phyloP scores from a whole-genome alignment of 2,329 filamentous ascomycete species.

The Exophiala mesophila region DNA sequence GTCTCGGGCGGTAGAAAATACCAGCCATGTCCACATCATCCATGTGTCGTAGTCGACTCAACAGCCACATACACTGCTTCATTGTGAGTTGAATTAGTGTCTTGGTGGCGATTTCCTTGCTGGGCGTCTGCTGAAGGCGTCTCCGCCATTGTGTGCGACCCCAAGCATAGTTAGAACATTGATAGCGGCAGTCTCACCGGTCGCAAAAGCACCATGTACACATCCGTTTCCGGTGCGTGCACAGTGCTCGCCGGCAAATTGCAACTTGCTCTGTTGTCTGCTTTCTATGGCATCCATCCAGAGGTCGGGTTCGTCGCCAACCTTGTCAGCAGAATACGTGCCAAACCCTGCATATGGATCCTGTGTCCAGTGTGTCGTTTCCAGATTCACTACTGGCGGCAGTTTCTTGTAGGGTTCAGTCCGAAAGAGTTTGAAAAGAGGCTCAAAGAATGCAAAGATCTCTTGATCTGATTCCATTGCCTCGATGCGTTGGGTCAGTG shows the following conservation, averaged over 20 bases:
- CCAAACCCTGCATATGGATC: constrained; percentile 42
- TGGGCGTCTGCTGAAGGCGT: constrained; percentile 21
- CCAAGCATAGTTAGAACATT: constrained; percentile 37
- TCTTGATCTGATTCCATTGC: constrained; percentile 36
- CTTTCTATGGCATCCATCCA: constrained; percentile 36
- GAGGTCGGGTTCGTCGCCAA: constrained; percentile 38
- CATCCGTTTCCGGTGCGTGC: constrained; percentile 40
- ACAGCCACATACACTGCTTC: too few species aligned
- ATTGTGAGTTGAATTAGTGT: constrained; percentile 11
- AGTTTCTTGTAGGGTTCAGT: constrained; percentile 43
- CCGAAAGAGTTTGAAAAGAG: constrained; percentile 41
- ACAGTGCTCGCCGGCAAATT: constrained; percentile 41
- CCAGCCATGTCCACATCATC: too few species aligned
- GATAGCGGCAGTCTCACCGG: constrained; percentile 39
- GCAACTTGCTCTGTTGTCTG: constrained; percentile 34
- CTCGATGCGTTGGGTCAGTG: constrained; percentile 42
- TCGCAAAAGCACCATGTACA: constrained; percentile 43
- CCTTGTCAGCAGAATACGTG: constrained; percentile 42
- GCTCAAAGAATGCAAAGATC: constrained; percentile 41
- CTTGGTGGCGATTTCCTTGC: constrained; percentile 20
- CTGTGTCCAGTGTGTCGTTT: constrained; percentile 43
- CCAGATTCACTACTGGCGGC: constrained; percentile 36
- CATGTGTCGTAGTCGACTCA: too few species aligned
- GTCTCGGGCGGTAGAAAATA: background rate
- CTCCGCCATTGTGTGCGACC: constrained; percentile 32